phyloP scores from a whole-genome alignment of 441 rosid species.

The Euphorbia schlechtendalii region DNA sequence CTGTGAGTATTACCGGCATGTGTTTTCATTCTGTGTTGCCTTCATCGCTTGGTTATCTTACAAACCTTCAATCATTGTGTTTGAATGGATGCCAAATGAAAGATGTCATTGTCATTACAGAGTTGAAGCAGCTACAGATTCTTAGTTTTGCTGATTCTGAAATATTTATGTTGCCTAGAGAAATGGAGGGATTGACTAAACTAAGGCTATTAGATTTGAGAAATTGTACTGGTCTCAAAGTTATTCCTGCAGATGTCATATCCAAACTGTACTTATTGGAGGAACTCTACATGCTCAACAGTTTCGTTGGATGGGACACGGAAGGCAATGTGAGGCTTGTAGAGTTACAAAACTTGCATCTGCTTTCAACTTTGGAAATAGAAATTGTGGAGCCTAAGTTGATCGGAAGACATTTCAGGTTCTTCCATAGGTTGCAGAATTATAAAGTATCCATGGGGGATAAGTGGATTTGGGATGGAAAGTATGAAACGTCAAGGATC shows the following conservation, averaged over 20 bases:
- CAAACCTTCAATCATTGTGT: constrained; percentile 18
- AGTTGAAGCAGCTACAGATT: constrained; percentile 15
- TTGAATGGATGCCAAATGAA: constrained; percentile 1
- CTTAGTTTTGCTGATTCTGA: constrained; percentile 7
- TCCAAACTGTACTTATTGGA: constrained; percentile 20
- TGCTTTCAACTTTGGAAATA: constrained; percentile 16
- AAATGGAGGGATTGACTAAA: constrained; percentile 9
- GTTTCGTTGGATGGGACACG: background rate
- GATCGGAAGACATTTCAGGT: constrained; percentile 7
- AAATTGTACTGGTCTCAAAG: constrained; percentile 5
- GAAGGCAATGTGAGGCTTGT: background rate
- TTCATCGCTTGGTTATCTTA: constrained; percentile 4
- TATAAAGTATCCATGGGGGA: constrained; percentile 3
- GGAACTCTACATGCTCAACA: constrained; percentile 11
- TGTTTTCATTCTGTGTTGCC: constrained; percentile 4
- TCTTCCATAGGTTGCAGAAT: background rate
- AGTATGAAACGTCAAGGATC: background rate
- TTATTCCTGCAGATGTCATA: constrained; percentile 16
- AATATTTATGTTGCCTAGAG: too few relatives aligned
- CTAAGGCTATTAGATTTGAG: constrained; percentile 21
- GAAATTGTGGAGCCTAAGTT: constrained; percentile 1
- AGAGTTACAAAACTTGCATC: background rate
- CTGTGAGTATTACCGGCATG: constrained; percentile 2
- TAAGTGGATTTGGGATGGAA: background rate
- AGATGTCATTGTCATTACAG: constrained; percentile 12